Conservation (phyloP, 140 eudicot species). For the Anethum foeniculum region DNA sequence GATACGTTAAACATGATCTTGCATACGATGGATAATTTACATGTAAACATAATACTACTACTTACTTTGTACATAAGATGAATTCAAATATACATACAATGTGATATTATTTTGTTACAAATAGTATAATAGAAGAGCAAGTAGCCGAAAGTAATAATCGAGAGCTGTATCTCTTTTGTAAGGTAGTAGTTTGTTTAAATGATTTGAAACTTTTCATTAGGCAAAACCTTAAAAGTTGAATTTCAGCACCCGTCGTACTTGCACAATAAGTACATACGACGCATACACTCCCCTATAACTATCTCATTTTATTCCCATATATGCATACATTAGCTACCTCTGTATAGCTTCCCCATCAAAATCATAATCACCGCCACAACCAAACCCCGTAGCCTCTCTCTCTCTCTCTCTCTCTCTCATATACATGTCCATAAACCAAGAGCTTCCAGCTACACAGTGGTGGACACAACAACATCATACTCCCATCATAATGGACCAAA, state of each 20-base stretch:
- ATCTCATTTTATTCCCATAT: neutral
- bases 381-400: neutral
- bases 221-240: slow-evolving; percentile 25
- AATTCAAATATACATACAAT: no score
- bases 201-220: slow-evolving; percentile 5
- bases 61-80: no score
- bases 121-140: neutral
- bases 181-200: neutral
- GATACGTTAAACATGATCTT: neutral
- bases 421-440: slow-evolving; percentile 52
- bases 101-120: neutral
- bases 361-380: slow-evolving; percentile 5
- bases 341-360: slow-evolving; percentile 6
- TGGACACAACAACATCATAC: slow-evolving; percentile 31
- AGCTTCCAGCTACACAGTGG: slow-evolving; percentile 40
- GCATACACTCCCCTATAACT: neutral
- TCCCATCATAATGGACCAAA: slow-evolving; percentile 15
- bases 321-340: neutral
- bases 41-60: neutral
- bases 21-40: neutral
- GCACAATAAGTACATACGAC: neutral
- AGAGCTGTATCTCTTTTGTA: neutral
- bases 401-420: neutral
- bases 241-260: slow-evolving; percentile 9
- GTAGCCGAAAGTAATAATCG: neutral